A percentile compares a stretch with the other conserved stretches of the same genome.
These are phyloP conservation scores for Thermochaetoides thermophila DNA, from an alignment of 495 filamentous ascomycete species.

Conservation along the genomic window DNA sequence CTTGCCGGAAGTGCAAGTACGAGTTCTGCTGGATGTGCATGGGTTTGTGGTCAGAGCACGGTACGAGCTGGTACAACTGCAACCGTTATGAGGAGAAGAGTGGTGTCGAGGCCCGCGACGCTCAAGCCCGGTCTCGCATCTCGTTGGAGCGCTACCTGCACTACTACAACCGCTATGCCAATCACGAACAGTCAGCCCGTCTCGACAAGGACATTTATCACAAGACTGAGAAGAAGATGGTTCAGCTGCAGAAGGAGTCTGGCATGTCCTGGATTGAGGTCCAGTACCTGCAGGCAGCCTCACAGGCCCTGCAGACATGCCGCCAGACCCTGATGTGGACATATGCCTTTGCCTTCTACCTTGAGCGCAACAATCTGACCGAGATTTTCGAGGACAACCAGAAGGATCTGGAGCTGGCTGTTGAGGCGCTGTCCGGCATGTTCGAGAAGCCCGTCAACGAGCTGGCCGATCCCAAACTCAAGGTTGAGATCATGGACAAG, in stretches of 20 bases:
- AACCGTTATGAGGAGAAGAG: conserved; percentile 94
- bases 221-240: conserved; percentile 99
- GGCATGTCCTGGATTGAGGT: conserved; percentile 99
- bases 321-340: conserved; percentile 98
- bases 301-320: conserved; percentile 86
- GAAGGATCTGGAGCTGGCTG: conserved; percentile 92
- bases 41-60: conserved; percentile 96
- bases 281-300: conserved; percentile 85
- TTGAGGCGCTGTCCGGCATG: conserved; percentile 90
- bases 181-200: conserved; percentile 95
- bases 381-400: conserved; percentile 99
- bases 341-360: conserved; percentile 94
- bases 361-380: conserved; percentile 85
- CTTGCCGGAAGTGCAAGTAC: conserved; percentile 93
- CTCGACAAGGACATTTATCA: conserved; percentile 89
- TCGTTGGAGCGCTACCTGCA: conserved; percentile 89
- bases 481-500: conserved; percentile 97
- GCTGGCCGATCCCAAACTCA: conserved; percentile 53
- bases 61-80: conserved; percentile 99
- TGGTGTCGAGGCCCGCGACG: conserved; percentile 73
- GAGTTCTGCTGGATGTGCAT: conserved; percentile 99
- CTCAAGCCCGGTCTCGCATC: conserved; percentile 76
- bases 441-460: conserved; percentile 89
- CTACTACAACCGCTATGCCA: conserved; percentile 97
- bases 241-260: conserved; percentile 76